Evolutionary conservation across 2,329 filamentous ascomycete species (phyloP).

Genomic region (Alternaria infectoria): DNA sequence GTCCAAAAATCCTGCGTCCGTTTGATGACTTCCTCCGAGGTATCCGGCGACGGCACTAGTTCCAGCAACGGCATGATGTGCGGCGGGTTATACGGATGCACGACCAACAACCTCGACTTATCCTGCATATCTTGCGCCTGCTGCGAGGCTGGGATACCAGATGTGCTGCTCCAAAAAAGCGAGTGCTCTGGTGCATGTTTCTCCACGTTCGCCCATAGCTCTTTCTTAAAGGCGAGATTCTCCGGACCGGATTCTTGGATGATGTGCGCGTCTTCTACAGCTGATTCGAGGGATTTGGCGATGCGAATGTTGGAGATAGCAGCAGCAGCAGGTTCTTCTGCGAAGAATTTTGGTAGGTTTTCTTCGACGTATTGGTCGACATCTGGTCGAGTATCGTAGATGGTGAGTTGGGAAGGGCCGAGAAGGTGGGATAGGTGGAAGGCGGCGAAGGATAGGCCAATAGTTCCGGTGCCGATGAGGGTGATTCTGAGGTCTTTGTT

Average conservation of each 20-base stretch:
- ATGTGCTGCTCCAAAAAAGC: constrained; percentile 65
- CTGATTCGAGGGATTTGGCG: constrained; percentile 45
- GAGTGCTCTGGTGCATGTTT: constrained; percentile 51
- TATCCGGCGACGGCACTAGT: constrained; percentile 59
- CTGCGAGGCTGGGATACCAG: constrained; percentile 61
- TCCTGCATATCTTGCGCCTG: constrained; percentile 55
- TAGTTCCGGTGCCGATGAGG: constrained; percentile 56
- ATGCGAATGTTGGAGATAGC: constrained; percentile 45
- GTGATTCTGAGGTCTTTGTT: constrained; percentile 41
- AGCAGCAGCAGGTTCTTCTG: constrained; percentile 6
- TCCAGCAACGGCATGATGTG: constrained; percentile 68
- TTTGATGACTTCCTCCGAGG: constrained; percentile 46
- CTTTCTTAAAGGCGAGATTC: constrained; percentile 58
- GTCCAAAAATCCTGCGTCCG: constrained; percentile 57
- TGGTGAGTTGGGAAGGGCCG: constrained; percentile 50
- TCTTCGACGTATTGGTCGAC: constrained; percentile 52
- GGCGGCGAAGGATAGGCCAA: constrained; percentile 63
- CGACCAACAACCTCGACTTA: constrained; percentile 57
- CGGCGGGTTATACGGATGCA: constrained; percentile 68
- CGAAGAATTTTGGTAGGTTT: constrained; percentile 54
- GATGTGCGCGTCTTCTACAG: constrained; percentile 57
- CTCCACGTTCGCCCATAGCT: constrained; percentile 60
- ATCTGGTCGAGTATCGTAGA: constrained; percentile 60
- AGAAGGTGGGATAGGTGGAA: constrained; percentile 58
- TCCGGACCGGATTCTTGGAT: constrained; percentile 68